phyloP scores from a whole-genome alignment of 192 early-diverging fungal species.

The Coemansia sp. region DNA sequence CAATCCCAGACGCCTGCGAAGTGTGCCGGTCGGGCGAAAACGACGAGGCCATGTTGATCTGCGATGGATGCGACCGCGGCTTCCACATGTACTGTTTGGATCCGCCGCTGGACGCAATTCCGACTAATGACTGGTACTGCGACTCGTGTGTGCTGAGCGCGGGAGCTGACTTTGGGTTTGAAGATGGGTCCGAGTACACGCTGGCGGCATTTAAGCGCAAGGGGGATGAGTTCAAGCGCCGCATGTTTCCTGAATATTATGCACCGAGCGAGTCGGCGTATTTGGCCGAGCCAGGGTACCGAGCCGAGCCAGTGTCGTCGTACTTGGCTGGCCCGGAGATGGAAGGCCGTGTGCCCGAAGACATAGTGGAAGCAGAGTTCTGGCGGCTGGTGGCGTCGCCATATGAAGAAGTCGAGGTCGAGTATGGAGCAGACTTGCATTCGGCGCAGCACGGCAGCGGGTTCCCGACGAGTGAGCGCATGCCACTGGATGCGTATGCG shows the following conservation, averaged over 20 bases:
- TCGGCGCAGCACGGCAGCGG: slow-evolving; percentile 89
- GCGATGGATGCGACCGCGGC: slow-evolving; percentile 83
- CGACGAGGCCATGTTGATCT: slow-evolving; percentile 72
- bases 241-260: slow-evolving; percentile 64
- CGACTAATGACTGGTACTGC: slow-evolving; percentile 85
- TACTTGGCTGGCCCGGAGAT: slow-evolving; percentile 19
- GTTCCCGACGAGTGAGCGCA: slow-evolving; percentile 72
- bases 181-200: slow-evolving; percentile 79
- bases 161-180: slow-evolving; percentile 92
- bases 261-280: background rate
- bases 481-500: slow-evolving; percentile 67
- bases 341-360: slow-evolving; percentile 62
- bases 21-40: slow-evolving; percentile 51
- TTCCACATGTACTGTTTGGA: slow-evolving; percentile 81
- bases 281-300: background rate
- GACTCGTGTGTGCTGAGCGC: slow-evolving; percentile 71
- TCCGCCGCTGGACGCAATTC: slow-evolving; percentile 62
- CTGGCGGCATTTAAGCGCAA: slow-evolving; percentile 77
- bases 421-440: slow-evolving; percentile 96
- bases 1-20: slow-evolving; percentile 49
- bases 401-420: slow-evolving; percentile 87
- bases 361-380: slow-evolving; percentile 86
- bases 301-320: background rate
- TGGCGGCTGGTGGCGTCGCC: slow-evolving; percentile 88
- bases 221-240: slow-evolving; percentile 78